Evolutionary conservation across 2,329 filamentous ascomycete genomes (phyloP).

Genomic region (Ophiosphaerella narmari): DNA sequence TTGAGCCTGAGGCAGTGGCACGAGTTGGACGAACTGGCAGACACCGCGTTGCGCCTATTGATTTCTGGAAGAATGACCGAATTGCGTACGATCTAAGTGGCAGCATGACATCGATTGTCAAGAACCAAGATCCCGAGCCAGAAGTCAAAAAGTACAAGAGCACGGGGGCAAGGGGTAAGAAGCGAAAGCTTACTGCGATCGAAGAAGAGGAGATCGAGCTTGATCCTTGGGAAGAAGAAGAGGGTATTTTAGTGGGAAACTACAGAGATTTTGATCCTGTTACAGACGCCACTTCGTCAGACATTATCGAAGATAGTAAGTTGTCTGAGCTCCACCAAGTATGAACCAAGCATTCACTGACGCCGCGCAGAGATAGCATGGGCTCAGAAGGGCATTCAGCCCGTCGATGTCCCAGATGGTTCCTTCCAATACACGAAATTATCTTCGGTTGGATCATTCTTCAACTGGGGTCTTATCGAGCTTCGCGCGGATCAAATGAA

Average conservation of each 20-base stretch:
- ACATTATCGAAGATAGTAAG: constrained; percentile 52
- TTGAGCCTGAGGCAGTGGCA: constrained; percentile 36
- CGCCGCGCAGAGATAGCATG: constrained; percentile 61
- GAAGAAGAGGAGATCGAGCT: constrained; percentile 61
- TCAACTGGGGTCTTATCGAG: constrained; percentile 89
- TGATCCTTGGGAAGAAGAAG: constrained; percentile 74
- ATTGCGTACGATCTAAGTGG: constrained; percentile 71
- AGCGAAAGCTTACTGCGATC: constrained; percentile 38
- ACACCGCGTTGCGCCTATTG: constrained; percentile 75
- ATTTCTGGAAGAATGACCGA: constrained; percentile 85
- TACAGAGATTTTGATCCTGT: constrained; percentile 68
- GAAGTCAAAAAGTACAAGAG: constrained; percentile 41
- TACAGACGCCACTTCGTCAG: constrained; percentile 60
- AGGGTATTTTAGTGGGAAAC: constrained; percentile 68
- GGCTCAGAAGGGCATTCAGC: constrained; percentile 61
- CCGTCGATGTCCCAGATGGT: constrained; percentile 63
- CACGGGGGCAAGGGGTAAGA: constrained; percentile 28
- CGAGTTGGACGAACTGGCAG: constrained; percentile 68
- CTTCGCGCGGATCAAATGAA: constrained; percentile 83
- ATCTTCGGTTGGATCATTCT: constrained; percentile 63
- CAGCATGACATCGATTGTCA: constrained; percentile 76
- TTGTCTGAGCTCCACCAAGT: not conserved
- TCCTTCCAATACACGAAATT: constrained; percentile 90
- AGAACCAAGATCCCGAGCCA: constrained; percentile 65
- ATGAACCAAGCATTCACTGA: constrained; percentile 17